Evolutionary conservation across 768 basidiomycete species (phyloP).

Genomic region (Boletus pseudo-olivaceus): DNA sequence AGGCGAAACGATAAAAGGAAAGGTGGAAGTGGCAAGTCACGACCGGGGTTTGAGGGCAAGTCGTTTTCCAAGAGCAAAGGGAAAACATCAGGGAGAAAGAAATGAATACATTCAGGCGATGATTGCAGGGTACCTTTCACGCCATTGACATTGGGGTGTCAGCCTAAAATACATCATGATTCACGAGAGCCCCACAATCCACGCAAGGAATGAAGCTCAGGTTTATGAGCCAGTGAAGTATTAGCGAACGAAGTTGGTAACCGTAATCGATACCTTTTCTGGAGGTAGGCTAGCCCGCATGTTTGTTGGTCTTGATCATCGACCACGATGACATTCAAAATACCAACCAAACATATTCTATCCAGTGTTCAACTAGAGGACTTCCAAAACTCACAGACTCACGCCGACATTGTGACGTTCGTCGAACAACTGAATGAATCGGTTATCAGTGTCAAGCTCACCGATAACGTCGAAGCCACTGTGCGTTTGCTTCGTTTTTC

Average conservation of each 20-base stretch:
- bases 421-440: constrained; percentile 73
- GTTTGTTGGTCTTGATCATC: not conserved
- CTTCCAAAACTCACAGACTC: constrained; percentile 76
- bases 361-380: constrained; percentile 71
- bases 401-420: constrained; percentile 63
- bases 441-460: constrained; percentile 73
- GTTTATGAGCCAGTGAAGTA: not conserved
- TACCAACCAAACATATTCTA: constrained; percentile 72
- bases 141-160: not conserved
- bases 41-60: constrained; percentile 89
- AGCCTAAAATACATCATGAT: not conserved
- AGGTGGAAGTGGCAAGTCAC: constrained; percentile 54
- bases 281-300: not conserved
- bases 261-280: not conserved
- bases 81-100: constrained; percentile 22
- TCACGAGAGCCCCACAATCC: not conserved
- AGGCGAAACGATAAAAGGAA: constrained; percentile 59
- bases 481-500: constrained; percentile 41
- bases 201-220: not conserved
- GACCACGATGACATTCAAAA: constrained; percentile 38
- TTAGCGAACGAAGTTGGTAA: too few species aligned
- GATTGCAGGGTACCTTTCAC: not conserved
- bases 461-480: constrained; percentile 55
- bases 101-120: constrained; percentile 7
- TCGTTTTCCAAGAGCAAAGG: constrained; percentile 59